phyloP scores from a whole-genome alignment of 805 yeast species.

The Millerozyma acaciae region DNA sequence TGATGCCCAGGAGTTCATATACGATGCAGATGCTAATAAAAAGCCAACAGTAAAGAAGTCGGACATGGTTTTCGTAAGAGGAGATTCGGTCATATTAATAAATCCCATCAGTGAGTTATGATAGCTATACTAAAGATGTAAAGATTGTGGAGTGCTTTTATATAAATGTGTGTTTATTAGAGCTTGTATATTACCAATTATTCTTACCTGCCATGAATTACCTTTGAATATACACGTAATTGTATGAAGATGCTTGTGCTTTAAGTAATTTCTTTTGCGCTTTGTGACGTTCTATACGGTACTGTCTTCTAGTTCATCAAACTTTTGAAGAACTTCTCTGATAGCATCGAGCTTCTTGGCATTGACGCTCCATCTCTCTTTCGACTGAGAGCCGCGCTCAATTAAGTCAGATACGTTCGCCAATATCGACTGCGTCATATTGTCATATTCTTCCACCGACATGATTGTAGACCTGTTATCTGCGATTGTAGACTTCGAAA shows the following conservation, averaged over 20 bases:
- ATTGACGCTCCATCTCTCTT: constrained; percentile 32
- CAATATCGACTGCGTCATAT: constrained; percentile 20
- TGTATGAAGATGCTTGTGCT: too few relatives aligned
- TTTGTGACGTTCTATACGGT: too few relatives aligned
- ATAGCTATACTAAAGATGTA: constrained; percentile 2
- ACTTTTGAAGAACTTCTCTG: constrained; percentile 15
- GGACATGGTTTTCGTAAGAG: constrained; percentile 93
- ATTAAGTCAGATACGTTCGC: constrained; percentile 26
- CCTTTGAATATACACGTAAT: too few relatives aligned
- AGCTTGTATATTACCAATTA: too few relatives aligned
- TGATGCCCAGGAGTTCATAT: constrained; percentile 84
- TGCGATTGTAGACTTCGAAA: constrained; percentile 16
- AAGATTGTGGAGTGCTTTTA: neutral
- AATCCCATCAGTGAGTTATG: constrained; percentile 35
- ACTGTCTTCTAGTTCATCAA: constrained; percentile 6
- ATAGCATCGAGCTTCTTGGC: constrained; percentile 30
- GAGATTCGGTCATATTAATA: constrained; percentile 91
- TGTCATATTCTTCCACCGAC: constrained; percentile 30
- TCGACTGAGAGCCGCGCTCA: constrained; percentile 27
- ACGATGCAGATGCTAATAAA: constrained; percentile 42
- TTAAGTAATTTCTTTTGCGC: too few relatives aligned
- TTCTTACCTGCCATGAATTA: too few relatives aligned
- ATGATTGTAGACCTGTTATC: constrained; percentile 13
- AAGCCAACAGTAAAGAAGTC: constrained; percentile 50
- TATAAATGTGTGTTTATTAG: neutral